Evolutionary conservation across 2,329 filamentous ascomycete species (phyloP).

Genomic region (Immersiporthe knoxdaviesiana): DNA sequence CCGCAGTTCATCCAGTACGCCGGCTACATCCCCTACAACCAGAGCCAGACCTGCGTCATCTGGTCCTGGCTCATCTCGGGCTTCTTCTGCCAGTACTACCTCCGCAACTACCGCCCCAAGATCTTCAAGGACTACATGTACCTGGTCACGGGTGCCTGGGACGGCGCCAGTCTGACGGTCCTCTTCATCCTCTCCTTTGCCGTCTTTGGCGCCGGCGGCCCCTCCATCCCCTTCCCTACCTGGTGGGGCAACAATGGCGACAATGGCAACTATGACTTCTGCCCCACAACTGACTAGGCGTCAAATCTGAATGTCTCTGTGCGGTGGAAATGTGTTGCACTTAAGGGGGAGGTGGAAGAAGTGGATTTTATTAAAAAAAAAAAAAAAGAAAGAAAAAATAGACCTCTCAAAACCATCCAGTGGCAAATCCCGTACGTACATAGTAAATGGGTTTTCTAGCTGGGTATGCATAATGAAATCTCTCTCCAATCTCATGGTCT

Average conservation of each 20-base stretch:
- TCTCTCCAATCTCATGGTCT: no score
- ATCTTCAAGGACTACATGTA: conserved; percentile 60
- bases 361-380: no score
- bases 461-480: not conserved
- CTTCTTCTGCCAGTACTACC: conserved; percentile 55
- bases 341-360: no score
- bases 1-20: conserved; percentile 59
- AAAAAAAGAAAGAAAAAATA: no score
- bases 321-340: no score
- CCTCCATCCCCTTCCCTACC: conserved; percentile 48
- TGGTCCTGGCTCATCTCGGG: conserved; percentile 49
- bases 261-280: conserved; percentile 52
- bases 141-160: conserved; percentile 55
- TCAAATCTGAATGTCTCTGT: not conserved
- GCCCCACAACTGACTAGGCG: conserved; percentile 38
- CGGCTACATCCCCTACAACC: conserved; percentile 59
- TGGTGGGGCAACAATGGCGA: conserved; percentile 59
- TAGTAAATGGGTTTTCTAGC: no score
- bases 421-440: no score
- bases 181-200: conserved; percentile 60
- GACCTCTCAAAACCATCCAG: no score
- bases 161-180: conserved; percentile 52
- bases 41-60: conserved; percentile 58
- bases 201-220: conserved; percentile 56
- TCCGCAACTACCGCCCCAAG: conserved; percentile 55